Conservation (phyloP, 306 rosid species). For the Lathyrus tuberosus region DNA sequence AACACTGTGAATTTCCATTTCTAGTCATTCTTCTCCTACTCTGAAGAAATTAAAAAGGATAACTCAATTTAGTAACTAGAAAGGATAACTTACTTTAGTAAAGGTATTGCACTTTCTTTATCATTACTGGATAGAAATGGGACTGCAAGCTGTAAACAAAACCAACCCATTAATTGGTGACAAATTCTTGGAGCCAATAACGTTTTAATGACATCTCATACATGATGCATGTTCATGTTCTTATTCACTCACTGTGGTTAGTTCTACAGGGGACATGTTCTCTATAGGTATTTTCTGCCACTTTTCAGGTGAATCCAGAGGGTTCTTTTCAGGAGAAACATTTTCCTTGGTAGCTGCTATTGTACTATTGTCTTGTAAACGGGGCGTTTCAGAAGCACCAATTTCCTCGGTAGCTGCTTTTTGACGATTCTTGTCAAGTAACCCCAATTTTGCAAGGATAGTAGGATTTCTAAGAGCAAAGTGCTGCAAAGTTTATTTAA, state of each 20-base stretch:
- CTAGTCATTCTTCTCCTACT: constrained; percentile 11
- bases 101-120: constrained; percentile 68
- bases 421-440: constrained; percentile 49
- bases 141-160: constrained; percentile 71
- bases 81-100: constrained; percentile 63
- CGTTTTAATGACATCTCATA: constrained; percentile 19
- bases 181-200: constrained; percentile 25
- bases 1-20: not conserved
- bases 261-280: constrained; percentile 66
- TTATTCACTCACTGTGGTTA: constrained; percentile 64
- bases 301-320: constrained; percentile 55
- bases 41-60: constrained; percentile 13
- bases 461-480: constrained; percentile 64
- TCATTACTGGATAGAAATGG: constrained; percentile 58
- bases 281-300: constrained; percentile 54
- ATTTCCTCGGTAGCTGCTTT: constrained; percentile 38
- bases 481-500: constrained; percentile 64
- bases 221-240: constrained; percentile 32
- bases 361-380: constrained; percentile 46
- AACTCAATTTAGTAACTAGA: not conserved
- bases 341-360: constrained; percentile 39
- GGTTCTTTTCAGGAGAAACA: constrained; percentile 42
- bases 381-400: constrained; percentile 42
- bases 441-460: constrained; percentile 70
- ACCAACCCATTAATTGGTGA: constrained; percentile 23